Evolutionary conservation across 495 filamentous ascomycete genomes (phyloP).

Genomic region (Neurospora tetrasperma): DNA sequence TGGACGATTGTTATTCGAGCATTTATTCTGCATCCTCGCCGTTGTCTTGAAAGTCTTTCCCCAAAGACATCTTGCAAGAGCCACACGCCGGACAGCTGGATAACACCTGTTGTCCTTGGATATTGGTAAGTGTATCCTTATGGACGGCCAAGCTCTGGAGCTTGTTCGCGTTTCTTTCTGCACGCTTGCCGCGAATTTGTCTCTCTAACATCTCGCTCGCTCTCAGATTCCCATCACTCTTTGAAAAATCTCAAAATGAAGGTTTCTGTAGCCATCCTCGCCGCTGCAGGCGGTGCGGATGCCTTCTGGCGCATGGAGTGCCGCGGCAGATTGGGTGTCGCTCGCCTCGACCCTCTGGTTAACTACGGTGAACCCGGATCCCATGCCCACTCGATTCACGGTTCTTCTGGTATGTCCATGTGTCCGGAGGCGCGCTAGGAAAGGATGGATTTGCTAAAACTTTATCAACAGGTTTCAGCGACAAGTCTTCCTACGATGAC

Average conservation of each 20-base stretch:
- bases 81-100: not conserved
- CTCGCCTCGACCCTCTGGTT: constrained; percentile 64
- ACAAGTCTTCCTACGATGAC: constrained; percentile 35
- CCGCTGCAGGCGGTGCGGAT: constrained; percentile 27
- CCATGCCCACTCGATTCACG: constrained; percentile 68
- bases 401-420: constrained; percentile 44
- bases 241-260: constrained; percentile 19
- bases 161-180: not conserved
- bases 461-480: constrained; percentile 35
- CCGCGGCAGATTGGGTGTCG: constrained; percentile 52
- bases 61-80: not conserved
- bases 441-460: constrained; percentile 3
- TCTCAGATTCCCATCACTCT: constrained; percentile 5
- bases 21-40: not conserved
- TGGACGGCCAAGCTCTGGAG: not conserved
- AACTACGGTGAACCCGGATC: constrained; percentile 43
- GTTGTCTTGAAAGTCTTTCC: too few relatives aligned
- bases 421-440: not conserved
- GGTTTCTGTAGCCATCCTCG: constrained; percentile 15
- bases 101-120: not conserved
- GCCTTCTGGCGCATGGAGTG: constrained; percentile 91
- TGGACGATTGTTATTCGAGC: not conserved
- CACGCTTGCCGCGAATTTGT: not conserved
- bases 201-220: not conserved
- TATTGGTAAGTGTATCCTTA: not conserved